Evolutionary conservation across 805 yeast species (phyloP), one percentile per base, ranked within the genome.

Genomic region (Maudiozyma bulderi): DNA sequence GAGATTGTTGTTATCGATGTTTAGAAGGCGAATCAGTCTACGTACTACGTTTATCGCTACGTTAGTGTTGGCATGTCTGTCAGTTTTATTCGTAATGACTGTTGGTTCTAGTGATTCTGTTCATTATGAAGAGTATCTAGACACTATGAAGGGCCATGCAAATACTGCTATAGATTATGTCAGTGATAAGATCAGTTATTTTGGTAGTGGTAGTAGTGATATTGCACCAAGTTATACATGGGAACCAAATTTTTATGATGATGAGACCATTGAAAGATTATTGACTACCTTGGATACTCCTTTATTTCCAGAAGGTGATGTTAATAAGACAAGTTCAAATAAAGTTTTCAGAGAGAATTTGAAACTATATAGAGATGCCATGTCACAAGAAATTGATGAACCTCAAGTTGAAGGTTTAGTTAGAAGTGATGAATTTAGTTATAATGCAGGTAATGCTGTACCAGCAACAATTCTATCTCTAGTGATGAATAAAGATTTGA

Each of bases 391-490:
- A 14, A 74, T 81, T 28, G 43, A 48, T 30, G 82, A 78, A 55
- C 86, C 86, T 1, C 73, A 72, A 50, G 69, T 66, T 4, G 59
- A 58, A 5, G 63, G 68, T 46, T 48, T 74, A 13, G 64, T 65
- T 3, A 60, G 67, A 8, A 48, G 50, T 5, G 57, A 54, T 40
- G 59, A 60, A n/a, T 46, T 53, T 2, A 28, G 47, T 11, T 54
- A 69, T 65, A 50, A 59, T 63, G 47, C 54, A n/a, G 33, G 33
- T 11, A 40, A 40, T 15, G 32, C 43, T 26, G 90, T 84, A 7
- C 85, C 81, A 58, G 95, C 95, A 3, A 84, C 95, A 0, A 73
- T 87, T 45, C 59, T 84, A 14, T 78, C 86, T 3, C 68, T 87
- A 48, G 93, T 83, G n/a, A 70, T 89, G 51, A 85, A 86, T 59